These are phyloP conservation scores for Lentinula sp. DNA, from an alignment of 768 basidiomycete genomes.

Conservation along the genomic window DNA sequence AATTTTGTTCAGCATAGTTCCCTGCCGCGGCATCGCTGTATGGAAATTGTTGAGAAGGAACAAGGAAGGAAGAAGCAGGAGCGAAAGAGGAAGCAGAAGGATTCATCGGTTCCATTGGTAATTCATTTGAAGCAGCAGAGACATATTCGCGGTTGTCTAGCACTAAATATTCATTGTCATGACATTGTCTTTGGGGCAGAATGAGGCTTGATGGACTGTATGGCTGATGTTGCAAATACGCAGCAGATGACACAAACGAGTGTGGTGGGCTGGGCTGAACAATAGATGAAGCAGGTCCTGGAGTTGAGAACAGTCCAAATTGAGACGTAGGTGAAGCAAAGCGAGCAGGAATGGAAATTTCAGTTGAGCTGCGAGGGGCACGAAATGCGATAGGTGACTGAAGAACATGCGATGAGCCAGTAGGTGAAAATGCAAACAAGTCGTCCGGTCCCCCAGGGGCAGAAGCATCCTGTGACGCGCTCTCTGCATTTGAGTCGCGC, in stretches of 20 bases:
- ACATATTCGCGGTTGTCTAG: background rate
- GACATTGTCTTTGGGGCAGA: background rate
- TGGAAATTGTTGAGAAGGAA: background rate
- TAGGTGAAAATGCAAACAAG: background rate
- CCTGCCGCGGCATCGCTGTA: background rate
- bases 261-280: background rate
- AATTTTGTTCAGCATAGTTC: background rate
- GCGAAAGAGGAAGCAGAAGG: background rate
- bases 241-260: background rate
- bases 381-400: constrained; percentile 1
- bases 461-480: background rate
- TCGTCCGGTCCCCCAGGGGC: background rate
- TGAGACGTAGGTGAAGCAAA: background rate
- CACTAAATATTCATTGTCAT: background rate
- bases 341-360: background rate
- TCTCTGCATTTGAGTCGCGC: background rate
- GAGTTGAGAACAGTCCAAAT: background rate
- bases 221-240: background rate
- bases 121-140: background rate
- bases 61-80: background rate
- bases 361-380: background rate
- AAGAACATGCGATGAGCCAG: background rate
- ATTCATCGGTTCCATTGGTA: background rate
- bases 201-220: too few species aligned
- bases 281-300: constrained; percentile 6